Percentiles rank a stretch among this genome's conserved stretches.
Conservation (phyloP, 331 rosid species). For the Quercus lobata region DNA sequence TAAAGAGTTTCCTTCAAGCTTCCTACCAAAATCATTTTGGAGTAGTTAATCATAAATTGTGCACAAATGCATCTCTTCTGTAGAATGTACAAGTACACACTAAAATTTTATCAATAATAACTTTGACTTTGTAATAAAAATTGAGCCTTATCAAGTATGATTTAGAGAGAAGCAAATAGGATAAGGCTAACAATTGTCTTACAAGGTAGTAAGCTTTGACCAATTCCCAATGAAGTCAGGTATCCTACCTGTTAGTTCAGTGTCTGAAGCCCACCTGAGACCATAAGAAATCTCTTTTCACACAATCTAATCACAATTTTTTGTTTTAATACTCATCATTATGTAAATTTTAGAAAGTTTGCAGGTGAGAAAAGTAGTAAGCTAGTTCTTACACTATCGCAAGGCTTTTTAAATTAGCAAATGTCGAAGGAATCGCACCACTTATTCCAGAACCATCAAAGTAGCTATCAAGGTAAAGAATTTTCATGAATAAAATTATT, state of each 20-base stretch:
- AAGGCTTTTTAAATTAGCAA: no score
- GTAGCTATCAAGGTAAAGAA: slow-evolving; percentile 39
- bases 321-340: not conserved
- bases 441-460: slow-evolving; percentile 70
- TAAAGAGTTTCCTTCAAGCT: slow-evolving; percentile 79
- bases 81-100: not conserved
- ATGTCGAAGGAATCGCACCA: slow-evolving; percentile 20
- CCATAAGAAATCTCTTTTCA: slow-evolving; percentile 8
- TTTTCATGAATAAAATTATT: not conserved
- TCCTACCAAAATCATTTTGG: slow-evolving; percentile 40
- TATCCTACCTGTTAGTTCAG: slow-evolving; percentile 53
- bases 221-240: slow-evolving; percentile 80
- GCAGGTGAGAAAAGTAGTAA: not conserved
- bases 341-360: not conserved
- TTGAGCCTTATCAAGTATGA: not conserved
- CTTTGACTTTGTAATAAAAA: not conserved
- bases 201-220: slow-evolving; percentile 54
- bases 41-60: not conserved
- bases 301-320: not conserved
- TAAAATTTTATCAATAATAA: not conserved
- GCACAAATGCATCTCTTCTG: not conserved
- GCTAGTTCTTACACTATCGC: no score
- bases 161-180: not conserved
- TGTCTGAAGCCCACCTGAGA: slow-evolving; percentile 71
- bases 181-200: slow-evolving; percentile 21